These are phyloP conservation scores for Blastocystis sp. DNA, from an alignment of 352 stramenopile species.

Conservation along the genomic window DNA sequence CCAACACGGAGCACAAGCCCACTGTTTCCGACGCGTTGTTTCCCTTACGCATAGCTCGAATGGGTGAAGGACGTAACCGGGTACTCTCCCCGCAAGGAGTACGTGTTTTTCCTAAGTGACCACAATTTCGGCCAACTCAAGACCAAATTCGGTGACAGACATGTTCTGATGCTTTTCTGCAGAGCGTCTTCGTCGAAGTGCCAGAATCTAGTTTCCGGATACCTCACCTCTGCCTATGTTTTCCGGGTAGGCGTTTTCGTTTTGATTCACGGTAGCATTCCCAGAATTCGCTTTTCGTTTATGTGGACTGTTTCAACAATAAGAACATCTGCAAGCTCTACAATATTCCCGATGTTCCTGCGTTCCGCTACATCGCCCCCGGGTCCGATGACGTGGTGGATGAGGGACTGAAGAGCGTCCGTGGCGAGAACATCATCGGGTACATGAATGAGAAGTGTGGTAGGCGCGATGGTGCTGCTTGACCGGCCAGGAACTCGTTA, in stretches of 20 bases:
- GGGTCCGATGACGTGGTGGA: slow-evolving; percentile 26
- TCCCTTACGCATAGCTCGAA: slow-evolving; percentile 6
- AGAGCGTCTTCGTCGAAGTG: slow-evolving; percentile 11
- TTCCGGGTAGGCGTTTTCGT: slow-evolving; percentile 11
- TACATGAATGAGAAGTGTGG: slow-evolving; percentile 60
- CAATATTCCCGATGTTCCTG: not conserved
- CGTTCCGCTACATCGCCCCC: slow-evolving; percentile 42
- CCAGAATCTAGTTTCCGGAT: slow-evolving; percentile 49
- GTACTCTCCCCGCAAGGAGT: slow-evolving; percentile 27
- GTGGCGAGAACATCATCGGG: slow-evolving; percentile 48
- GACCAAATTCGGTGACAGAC: slow-evolving; percentile 16
- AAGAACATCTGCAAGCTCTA: not conserved
- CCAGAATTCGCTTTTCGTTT: slow-evolving; percentile 41
- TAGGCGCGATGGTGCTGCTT: not conserved
- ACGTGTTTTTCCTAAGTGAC: slow-evolving; percentile 20
- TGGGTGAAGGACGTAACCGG: slow-evolving; percentile 45
- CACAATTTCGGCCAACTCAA: slow-evolving; percentile 25
- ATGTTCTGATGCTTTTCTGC: slow-evolving; percentile 53
- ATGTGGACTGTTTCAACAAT: slow-evolving; percentile 43
- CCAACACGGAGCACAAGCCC: slow-evolving; percentile 28
- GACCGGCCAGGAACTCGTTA: slow-evolving; percentile 2
- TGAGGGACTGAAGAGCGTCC: slow-evolving; percentile 16
- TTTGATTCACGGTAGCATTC: not conserved
- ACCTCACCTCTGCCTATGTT: slow-evolving; percentile 17
- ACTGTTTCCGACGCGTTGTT: not conserved